Evolutionary conservation across 1,284 basidiomycete species (phyloP).

Genomic region (Tremellales sp.): DNA sequence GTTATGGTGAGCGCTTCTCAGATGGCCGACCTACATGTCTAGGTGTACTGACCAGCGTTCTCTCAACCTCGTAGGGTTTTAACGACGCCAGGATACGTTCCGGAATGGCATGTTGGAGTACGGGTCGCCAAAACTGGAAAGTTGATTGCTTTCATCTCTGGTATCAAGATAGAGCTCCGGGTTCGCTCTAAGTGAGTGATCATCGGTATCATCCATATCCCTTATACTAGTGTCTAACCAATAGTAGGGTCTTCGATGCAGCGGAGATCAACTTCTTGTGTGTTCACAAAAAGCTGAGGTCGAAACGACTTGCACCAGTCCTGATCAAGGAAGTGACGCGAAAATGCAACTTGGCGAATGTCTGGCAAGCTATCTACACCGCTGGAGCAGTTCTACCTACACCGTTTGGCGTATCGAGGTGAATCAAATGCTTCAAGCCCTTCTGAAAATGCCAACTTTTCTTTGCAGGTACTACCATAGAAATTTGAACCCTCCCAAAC

Average conservation of each 20-base stretch:
- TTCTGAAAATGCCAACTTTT: not conserved
- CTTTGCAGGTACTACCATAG: slow-evolving; percentile 80
- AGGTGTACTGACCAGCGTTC: slow-evolving; percentile 2
- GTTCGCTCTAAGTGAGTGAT: slow-evolving; percentile 69
- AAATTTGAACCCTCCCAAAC: slow-evolving; percentile 84
- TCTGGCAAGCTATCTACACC: slow-evolving; percentile 98
- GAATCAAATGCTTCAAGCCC: slow-evolving; percentile 25
- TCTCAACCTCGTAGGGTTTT: slow-evolving; percentile 79
- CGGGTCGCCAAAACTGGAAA: slow-evolving; percentile 85
- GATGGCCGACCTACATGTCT: not conserved
- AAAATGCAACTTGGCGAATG: slow-evolving; percentile 79
- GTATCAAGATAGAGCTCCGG: slow-evolving; percentile 77
- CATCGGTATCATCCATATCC: not conserved
- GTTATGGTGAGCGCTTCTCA: slow-evolving; percentile 63
- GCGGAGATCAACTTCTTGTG: slow-evolving; percentile 98
- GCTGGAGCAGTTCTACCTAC: slow-evolving; percentile 87
- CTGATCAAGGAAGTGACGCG: slow-evolving; percentile 98
- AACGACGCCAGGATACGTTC: slow-evolving; percentile 85
- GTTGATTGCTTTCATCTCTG: slow-evolving; percentile 98
- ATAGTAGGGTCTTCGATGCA: slow-evolving; percentile 60
- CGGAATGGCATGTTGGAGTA: slow-evolving; percentile 95
- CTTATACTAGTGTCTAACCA: not conserved
- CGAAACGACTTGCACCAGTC: slow-evolving; percentile 91
- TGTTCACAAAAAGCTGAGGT: slow-evolving; percentile 95
- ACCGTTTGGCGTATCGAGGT: slow-evolving; percentile 78